A percentile compares a stretch with the other conserved stretches of the same genome.
Conservation (phyloP, 2,329 filamentous ascomycete genomes). For the Grosmannia penicillata region DNA sequence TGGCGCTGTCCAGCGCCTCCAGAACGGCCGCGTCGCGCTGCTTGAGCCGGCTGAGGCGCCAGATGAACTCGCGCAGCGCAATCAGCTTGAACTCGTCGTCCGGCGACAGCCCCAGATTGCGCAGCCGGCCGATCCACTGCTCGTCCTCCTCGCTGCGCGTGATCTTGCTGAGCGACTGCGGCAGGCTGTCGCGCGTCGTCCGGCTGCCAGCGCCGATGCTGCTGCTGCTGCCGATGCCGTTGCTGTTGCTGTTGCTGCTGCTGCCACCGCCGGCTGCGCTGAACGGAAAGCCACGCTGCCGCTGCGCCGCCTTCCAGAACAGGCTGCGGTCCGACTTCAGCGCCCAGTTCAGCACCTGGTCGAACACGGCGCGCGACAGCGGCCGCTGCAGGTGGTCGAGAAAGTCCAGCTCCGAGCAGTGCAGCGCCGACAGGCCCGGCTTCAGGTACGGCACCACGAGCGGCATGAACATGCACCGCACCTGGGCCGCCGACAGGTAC, state of each 20-base stretch:
- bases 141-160: slow-evolving; percentile 85
- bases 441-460: slow-evolving; percentile 73
- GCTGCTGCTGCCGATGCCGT: no score
- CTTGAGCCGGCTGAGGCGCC: slow-evolving; percentile 64
- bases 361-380: slow-evolving; percentile 63
- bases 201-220: no score
- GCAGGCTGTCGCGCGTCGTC: slow-evolving; percentile 39
- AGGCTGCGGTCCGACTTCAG: slow-evolving; percentile 62
- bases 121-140: slow-evolving; percentile 73
- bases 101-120: slow-evolving; percentile 63
- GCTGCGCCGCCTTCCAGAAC: slow-evolving; percentile 72
- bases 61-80: slow-evolving; percentile 78
- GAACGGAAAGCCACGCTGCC: slow-evolving; percentile 49
- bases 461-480: slow-evolving; percentile 69
- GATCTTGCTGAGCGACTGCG: slow-evolving; percentile 45
- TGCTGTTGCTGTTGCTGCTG: background rate
- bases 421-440: slow-evolving; percentile 42
- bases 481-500: slow-evolving; percentile 65
- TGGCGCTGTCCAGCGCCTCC: slow-evolving; percentile 2
- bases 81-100: slow-evolving; percentile 89
- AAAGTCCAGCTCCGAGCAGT: slow-evolving; percentile 48
- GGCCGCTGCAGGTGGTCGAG: slow-evolving; percentile 76
- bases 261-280: background rate
- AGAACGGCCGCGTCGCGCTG: slow-evolving; percentile 29
- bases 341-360: slow-evolving; percentile 78